Percentiles rank a stretch among this genome's conserved stretches.
Conservation (phyloP, 2,329 filamentous ascomycete species). For the Alternaria incomplexa region DNA sequence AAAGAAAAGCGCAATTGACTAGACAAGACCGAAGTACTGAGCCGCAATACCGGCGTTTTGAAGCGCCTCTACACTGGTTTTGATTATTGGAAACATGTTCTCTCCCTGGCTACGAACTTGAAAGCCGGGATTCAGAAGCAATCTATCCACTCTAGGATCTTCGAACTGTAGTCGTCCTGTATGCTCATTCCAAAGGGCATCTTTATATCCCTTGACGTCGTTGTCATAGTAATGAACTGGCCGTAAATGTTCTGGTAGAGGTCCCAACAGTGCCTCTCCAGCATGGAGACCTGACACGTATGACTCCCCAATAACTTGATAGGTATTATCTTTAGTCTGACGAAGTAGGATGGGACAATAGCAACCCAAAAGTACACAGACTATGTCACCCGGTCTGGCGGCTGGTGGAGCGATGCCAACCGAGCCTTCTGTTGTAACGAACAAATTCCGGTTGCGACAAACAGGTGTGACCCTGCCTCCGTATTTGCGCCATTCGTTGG, state of each 20-base stretch:
- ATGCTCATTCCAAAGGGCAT: neutral
- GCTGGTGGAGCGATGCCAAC: neutral
- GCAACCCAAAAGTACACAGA: neutral
- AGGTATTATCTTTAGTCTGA: rapidly evolving
- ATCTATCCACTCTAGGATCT: neutral
- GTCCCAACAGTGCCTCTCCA: neutral
- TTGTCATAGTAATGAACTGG: rapidly evolving
- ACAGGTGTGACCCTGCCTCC: rapidly evolving
- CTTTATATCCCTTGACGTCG: rapidly evolving
- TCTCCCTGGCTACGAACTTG: rapidly evolving
- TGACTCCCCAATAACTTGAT: neutral
- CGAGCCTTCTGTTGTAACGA: neutral
- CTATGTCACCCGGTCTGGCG: neutral
- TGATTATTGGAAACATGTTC: neutral
- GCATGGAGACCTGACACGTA: rapidly evolving
- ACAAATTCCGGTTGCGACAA: neutral
- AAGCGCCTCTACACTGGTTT: neutral
- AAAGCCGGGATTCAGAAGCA: neutral
- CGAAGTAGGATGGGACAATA: neutral
- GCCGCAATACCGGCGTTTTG: neutral
- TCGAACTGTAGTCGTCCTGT: rapidly evolving
- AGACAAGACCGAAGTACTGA: neutral
- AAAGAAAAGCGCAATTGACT: rapidly evolving
- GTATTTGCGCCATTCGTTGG: neutral
- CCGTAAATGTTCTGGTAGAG: neutral